Base-by-base conservation (phyloP, 1,139 yeast species). In the Yamadazyma jaroonii region DNA sequence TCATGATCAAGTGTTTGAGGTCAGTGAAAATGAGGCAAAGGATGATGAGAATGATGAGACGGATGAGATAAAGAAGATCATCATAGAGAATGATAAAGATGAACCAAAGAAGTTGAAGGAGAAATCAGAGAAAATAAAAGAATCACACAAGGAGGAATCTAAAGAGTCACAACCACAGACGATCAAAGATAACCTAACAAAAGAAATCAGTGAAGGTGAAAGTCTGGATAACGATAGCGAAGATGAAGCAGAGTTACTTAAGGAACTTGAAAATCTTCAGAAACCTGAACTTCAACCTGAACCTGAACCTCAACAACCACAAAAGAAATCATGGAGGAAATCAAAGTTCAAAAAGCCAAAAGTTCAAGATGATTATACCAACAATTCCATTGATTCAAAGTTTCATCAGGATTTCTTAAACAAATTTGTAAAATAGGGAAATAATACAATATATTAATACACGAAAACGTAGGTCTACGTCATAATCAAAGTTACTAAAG, bases 341-440 rank as follows among this genome's bases (percentile, higher is more conserved):
- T 72, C 71, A 25, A 69, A 81, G 1, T 62, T 72, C 0, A 64
- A 68, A 53, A 64, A 65, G 35, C 62, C 65, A 32, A 48, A 54
- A 25, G 46, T 40, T 3, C 40, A 42, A n/a, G 45, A 51, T n/a
- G 39, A 48, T 17, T 81, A 73, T 50, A 72, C 84, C 14, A 85
- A 84, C 43, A 86, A 86, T 50, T 66, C 86, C 42, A 57, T 84
- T 15, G 67, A 79, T 37, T 83, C 92, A 4, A 83, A 82, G 15
- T 78, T 76, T 48, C 96, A 89, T 55, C 71, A 77, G 45, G 73
- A 78, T 43, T 88, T 89, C 53, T 62, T 89, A 61, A 72, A 80
- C 40, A 81, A 79, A 50, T 84, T 78, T 51, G 66, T 87, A 11
- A 67, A 69, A 45, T 82, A 54, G 17, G n/a, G n/a, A 32, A n/a